phyloP scores from a whole-genome alignment of 768 basidiomycete genomes.

The Mycena leptocephala region DNA sequence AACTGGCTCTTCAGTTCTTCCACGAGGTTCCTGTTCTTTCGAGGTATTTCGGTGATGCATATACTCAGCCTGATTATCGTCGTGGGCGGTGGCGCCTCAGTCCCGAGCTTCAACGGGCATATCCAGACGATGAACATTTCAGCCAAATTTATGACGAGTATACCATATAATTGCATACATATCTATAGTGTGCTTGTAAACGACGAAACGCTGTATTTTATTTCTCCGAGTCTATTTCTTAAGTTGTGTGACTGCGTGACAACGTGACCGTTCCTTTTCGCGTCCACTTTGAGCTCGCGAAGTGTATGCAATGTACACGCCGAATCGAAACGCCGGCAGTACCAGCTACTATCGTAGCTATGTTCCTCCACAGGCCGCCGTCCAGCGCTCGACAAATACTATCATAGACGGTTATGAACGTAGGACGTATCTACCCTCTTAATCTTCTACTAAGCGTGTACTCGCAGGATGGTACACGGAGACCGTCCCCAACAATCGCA shows the following conservation, averaged over 20 bases:
- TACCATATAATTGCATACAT: not conserved
- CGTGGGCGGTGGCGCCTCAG: constrained; percentile 47
- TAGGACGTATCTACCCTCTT: constrained; percentile 50
- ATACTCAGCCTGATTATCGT: constrained; percentile 46
- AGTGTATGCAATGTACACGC: constrained; percentile 47
- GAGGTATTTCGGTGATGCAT: constrained; percentile 52
- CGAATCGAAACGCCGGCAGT: constrained; percentile 1
- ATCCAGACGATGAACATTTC: constrained; percentile 64
- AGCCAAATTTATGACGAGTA: constrained; percentile 54
- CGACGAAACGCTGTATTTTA: too few relatives aligned
- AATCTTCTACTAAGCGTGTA: constrained; percentile 24
- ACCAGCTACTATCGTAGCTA: constrained; percentile 25
- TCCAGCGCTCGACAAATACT: constrained; percentile 5
- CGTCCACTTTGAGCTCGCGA: not conserved
- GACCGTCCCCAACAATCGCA: constrained; percentile 83
- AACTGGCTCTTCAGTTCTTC: constrained; percentile 25
- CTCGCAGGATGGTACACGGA: constrained; percentile 90
- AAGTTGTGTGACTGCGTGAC: not conserved
- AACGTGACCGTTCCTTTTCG: constrained; percentile 9
- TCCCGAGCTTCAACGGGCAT: constrained; percentile 57
- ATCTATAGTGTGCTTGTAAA: too few relatives aligned
- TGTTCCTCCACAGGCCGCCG: not conserved
- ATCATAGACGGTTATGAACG: constrained; percentile 87
- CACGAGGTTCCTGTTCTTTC: constrained; percentile 39
- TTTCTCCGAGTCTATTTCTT: not conserved